These are phyloP conservation scores for Fomes fomentarius DNA, from an alignment of 1,284 basidiomycete genomes.

Conservation along the genomic window DNA sequence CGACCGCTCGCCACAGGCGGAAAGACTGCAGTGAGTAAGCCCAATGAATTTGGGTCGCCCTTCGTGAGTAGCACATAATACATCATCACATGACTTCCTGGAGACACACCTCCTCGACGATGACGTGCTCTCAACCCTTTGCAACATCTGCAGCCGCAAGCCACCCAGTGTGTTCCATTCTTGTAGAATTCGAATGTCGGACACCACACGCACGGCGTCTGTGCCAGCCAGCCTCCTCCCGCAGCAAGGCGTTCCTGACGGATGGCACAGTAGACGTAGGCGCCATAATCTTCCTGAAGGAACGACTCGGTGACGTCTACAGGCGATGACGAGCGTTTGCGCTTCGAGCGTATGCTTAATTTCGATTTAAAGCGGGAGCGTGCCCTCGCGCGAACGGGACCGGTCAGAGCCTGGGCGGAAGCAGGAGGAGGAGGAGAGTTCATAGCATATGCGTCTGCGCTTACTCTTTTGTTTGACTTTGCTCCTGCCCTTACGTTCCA, in stretches of 20 bases:
- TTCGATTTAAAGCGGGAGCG: constrained; percentile 46
- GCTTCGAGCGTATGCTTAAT: constrained; percentile 34
- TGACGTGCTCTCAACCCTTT: no score
- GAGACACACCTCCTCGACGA: no score
- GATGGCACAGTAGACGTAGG: constrained; percentile 72
- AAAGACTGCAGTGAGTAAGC: no score
- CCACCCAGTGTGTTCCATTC: constrained; percentile 68
- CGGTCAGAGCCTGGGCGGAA: constrained; percentile 30
- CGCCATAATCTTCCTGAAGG: constrained; percentile 24
- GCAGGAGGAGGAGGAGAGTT: constrained; percentile 20
- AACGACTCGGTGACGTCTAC: constrained; percentile 21
- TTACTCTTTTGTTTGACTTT: constrained; percentile 27
- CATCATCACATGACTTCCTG: no score
- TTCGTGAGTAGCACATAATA: no score
- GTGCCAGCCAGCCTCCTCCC: constrained; percentile 50
- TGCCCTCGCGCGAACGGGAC: constrained; percentile 34
- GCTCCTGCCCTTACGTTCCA: constrained; percentile 15
- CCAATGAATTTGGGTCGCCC: no score
- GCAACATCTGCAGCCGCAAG: constrained; percentile 37
- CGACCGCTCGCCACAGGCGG: no score
- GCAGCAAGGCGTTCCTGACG: constrained; percentile 55
- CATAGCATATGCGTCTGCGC: constrained; percentile 26
- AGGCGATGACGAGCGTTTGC: constrained; percentile 51
- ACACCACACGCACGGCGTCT: constrained; percentile 76
- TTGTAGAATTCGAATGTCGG: constrained; percentile 83